A percentile compares a stretch with the other conserved stretches of the same genome.
Evolutionary conservation across 306 rosid genomes (phyloP).

Genomic region (Coriaria nepalensis): DNA sequence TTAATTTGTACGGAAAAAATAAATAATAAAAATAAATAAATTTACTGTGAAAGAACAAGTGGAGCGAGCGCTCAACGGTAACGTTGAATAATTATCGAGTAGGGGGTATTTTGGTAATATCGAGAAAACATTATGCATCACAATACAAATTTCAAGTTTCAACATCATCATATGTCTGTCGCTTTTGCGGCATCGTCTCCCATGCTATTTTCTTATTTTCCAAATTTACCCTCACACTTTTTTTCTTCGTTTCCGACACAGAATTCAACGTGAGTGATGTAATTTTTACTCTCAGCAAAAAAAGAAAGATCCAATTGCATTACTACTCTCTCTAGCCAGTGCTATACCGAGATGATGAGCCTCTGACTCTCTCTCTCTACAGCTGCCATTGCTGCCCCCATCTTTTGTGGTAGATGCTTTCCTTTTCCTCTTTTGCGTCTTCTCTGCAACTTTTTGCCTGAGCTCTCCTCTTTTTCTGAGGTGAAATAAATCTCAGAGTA

Average conservation of each 20-base stretch:
- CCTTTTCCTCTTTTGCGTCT: constrained; percentile 16
- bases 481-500: constrained; percentile 14
- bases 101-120: too few species aligned
- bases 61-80: too few species aligned
- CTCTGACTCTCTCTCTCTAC: constrained; percentile 9
- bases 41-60: too few species aligned
- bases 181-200: not conserved
- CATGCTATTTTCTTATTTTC: not conserved
- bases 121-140: too few species aligned
- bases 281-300: not conserved
- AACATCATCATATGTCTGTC: too few species aligned
- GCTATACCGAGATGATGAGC: not conserved
- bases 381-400: constrained; percentile 25
- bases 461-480: constrained; percentile 9
- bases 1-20: too few species aligned
- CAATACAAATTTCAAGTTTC: too few species aligned
- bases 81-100: too few species aligned
- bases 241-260: not conserved
- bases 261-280: not conserved
- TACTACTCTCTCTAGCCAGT: constrained; percentile 10
- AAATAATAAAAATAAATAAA: too few species aligned
- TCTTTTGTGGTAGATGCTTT: constrained; percentile 23
- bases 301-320: not conserved
- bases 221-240: constrained; percentile 12
- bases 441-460: constrained; percentile 19